Percentiles rank a stretch among this genome's conserved stretches.
These are phyloP conservation scores for Macrocybe gigantea DNA, from an alignment of 768 basidiomycete genomes.

Conservation along the genomic window DNA sequence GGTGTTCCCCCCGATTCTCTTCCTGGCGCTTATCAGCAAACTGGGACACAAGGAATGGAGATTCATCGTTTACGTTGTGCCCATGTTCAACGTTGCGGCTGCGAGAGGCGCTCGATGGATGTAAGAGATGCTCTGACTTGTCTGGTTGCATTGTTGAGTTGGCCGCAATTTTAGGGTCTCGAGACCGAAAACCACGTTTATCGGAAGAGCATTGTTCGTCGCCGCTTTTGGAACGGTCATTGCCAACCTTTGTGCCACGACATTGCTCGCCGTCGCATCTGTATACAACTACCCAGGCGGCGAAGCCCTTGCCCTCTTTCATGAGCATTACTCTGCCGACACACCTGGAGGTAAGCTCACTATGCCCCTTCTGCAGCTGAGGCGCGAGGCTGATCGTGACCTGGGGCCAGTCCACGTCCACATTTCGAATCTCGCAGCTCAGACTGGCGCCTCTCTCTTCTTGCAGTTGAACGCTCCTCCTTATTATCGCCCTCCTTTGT, in stretches of 20 bases:
- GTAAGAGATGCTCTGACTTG: constrained; percentile 39
- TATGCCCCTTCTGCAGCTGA: too few relatives aligned
- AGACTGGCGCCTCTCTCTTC: constrained; percentile 89
- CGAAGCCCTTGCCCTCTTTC: constrained; percentile 56
- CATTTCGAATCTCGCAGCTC: constrained; percentile 80
- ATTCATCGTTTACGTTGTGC: constrained; percentile 86
- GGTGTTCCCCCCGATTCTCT: constrained; percentile 44
- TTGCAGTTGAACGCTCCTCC: constrained; percentile 64
- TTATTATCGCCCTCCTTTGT: constrained; percentile 20
- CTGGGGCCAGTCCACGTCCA: constrained; percentile 48
- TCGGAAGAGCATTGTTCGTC: constrained; percentile 42
- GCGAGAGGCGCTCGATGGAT: constrained; percentile 58
- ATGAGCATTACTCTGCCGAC: constrained; percentile 37
- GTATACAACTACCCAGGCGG: constrained; percentile 89
- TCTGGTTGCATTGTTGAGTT: neutral
- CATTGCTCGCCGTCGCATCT: constrained; percentile 52
- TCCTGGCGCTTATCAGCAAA: constrained; percentile 60
- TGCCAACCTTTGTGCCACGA: constrained; percentile 48
- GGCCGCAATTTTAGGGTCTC: constrained; percentile 23
- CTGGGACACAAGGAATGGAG: constrained; percentile 98
- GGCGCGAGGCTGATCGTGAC: neutral
- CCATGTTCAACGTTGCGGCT: constrained; percentile 74
- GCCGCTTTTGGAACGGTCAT: constrained; percentile 39
- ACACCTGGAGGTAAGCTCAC: too few relatives aligned
- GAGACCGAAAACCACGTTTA: constrained; percentile 39